Conservation (phyloP, 768 basidiomycete species). For the Leccinum imitatum region DNA sequence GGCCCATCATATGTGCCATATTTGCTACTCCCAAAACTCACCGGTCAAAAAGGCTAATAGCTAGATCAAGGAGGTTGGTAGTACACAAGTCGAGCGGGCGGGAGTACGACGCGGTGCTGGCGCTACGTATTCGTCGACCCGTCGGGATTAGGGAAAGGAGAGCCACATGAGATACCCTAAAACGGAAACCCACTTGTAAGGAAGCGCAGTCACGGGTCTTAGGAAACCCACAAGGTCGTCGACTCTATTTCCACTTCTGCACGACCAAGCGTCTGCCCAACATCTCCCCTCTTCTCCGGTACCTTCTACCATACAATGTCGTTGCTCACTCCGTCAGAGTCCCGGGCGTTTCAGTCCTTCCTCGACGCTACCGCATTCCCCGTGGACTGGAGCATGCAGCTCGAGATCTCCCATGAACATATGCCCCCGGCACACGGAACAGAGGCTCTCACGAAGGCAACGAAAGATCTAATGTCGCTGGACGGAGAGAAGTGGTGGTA, state of each 20-base stretch:
- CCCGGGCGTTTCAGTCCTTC: conserved; percentile 67
- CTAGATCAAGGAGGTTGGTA: not conserved
- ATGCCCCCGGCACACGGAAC: conserved; percentile 52
- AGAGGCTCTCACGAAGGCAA: conserved; percentile 73
- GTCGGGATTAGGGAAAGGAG: conserved; percentile 2
- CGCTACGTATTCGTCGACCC: not conserved
- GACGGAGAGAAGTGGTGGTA: conserved; percentile 45
- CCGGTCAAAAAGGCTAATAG: not conserved
- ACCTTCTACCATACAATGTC: conserved; percentile 41
- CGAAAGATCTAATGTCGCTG: conserved; percentile 80
- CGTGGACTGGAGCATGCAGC: conserved; percentile 49
- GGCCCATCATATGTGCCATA: not conserved
- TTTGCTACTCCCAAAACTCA: not conserved
- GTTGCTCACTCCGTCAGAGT: conserved; percentile 65
- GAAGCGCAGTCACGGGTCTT: conserved; percentile 32
- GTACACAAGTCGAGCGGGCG: not conserved
- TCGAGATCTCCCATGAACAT: conserved; percentile 40
- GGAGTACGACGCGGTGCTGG: not conserved
- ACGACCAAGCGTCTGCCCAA: not conserved
- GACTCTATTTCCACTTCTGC: conserved; percentile 11
- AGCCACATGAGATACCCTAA: conserved; percentile 22
- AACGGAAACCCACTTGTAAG: conserved; percentile 25
- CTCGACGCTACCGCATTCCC: conserved; percentile 48
- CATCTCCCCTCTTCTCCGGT: not conserved
- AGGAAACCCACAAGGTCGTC: conserved; percentile 19